phyloP scores from a whole-genome alignment of 2,329 filamentous ascomycete species.

The Aspergillus clavatus region DNA sequence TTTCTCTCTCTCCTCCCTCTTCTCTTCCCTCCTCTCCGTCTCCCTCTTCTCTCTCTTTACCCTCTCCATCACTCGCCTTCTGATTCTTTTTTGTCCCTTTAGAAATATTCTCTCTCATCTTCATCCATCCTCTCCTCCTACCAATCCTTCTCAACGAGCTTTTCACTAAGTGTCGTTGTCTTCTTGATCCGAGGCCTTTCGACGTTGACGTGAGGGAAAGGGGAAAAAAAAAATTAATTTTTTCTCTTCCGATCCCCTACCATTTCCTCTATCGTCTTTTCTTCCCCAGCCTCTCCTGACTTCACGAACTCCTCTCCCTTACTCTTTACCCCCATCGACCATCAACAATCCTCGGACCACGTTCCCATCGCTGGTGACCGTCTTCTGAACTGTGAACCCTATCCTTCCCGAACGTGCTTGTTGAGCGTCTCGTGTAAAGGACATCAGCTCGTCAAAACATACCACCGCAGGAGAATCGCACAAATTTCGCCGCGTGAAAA shows the following conservation, averaged over 20 bases:
- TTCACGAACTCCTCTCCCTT: not conserved
- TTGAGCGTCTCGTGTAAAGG: constrained; percentile 8
- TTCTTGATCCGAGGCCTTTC: constrained; percentile 23
- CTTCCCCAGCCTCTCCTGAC: constrained; percentile 11
- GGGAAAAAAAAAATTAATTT: constrained; percentile 10
- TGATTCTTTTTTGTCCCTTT: constrained; percentile 49
- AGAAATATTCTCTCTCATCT: constrained; percentile 8
- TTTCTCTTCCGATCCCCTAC: constrained; percentile 3
- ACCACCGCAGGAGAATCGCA: constrained; percentile 4
- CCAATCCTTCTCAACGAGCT: constrained; percentile 40
- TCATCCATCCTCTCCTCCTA: constrained; percentile 14
- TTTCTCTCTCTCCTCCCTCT: constrained; percentile 7
- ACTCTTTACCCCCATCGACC: not conserved
- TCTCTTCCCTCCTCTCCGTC: constrained; percentile 4
- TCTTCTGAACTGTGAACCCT: not conserved
- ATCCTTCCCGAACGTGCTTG: not conserved
- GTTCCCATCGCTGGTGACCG: not conserved
- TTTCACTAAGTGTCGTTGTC: constrained; percentile 51
- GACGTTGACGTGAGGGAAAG: constrained; percentile 25
- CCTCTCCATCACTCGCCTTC: constrained; percentile 55
- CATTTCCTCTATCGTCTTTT: constrained; percentile 6
- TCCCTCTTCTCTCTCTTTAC: constrained; percentile 46
- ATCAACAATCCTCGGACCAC: not conserved
- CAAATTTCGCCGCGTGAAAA: constrained; percentile 7
- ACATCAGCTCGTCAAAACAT: constrained; percentile 1